Evolutionary conservation across 208 protist genomes (phyloP).

Genomic region (Trypanosoma rangeli): DNA sequence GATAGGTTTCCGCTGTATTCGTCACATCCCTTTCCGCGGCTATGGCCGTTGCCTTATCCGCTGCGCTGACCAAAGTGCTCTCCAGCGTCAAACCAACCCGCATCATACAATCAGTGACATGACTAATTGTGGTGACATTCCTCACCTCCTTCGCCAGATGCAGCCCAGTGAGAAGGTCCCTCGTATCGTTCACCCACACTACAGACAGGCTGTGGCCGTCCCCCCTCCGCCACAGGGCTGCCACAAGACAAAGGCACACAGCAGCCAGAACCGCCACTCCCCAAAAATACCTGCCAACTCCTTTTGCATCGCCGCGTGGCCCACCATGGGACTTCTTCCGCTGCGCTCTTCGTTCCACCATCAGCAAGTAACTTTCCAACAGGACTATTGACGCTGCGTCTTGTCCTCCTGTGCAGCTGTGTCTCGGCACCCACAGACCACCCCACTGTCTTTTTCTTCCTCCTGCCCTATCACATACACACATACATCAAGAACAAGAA

Average conservation of each 20-base stretch:
- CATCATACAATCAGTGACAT: slow-evolving; percentile 2
- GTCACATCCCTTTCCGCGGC: not conserved
- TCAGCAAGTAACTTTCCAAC: not conserved
- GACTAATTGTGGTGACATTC: not conserved
- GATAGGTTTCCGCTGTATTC: not conserved
- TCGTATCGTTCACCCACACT: not conserved
- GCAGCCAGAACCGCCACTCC: not conserved
- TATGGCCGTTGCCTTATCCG: not conserved
- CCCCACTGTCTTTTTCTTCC: no score
- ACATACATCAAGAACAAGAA: no score
- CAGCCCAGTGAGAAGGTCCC: not conserved
- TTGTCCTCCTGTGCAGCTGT: not conserved
- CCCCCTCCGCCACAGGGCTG: not conserved
- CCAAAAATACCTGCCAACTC: not conserved
- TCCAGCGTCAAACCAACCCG: slow-evolving; percentile 15
- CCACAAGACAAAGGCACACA: not conserved
- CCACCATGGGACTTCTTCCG: no score
- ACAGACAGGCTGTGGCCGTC: not conserved
- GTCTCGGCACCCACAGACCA: not conserved
- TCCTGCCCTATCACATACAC: no score
- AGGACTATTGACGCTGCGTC: not conserved
- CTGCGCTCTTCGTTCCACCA: not conserved
- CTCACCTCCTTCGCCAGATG: not conserved
- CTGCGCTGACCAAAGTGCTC: not conserved
- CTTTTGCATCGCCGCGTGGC: not conserved